Evolutionary conservation across 2,329 filamentous ascomycete genomes (phyloP).

Genomic region (Paraphoma chrysanthemicola): DNA sequence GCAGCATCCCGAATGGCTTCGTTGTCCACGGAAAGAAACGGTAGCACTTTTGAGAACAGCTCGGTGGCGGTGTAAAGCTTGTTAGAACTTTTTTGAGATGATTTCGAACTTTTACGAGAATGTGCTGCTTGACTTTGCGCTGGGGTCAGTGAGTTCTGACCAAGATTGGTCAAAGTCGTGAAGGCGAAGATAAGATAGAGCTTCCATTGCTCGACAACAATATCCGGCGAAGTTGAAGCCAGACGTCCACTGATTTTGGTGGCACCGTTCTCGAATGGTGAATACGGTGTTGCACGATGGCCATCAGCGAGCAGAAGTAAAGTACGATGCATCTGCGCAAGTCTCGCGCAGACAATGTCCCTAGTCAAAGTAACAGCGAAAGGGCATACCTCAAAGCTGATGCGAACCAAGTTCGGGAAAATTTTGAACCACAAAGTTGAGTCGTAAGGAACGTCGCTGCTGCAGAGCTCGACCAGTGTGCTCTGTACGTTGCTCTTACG

Average conservation of each 20-base stretch:
- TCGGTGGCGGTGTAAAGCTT: conserved; percentile 88
- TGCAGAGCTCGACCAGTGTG: conserved; percentile 90
- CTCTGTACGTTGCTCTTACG: conserved; percentile 83
- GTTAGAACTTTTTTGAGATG: conserved; percentile 68
- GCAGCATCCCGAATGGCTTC: conserved; percentile 86
- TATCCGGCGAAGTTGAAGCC: conserved; percentile 76
- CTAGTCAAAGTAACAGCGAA: conserved; percentile 90
- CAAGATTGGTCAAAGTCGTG: conserved; percentile 87
- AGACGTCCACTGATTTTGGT: conserved; percentile 64
- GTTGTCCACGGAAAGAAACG: conserved; percentile 80
- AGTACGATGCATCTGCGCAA: conserved; percentile 89
- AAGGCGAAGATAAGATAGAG: conserved; percentile 96
- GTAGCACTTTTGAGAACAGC: conserved; percentile 90
- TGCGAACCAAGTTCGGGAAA: conserved; percentile 91
- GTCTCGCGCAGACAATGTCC: conserved; percentile 89
- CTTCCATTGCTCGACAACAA: conserved; percentile 97
- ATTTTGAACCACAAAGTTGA: conserved; percentile 97
- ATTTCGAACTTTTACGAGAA: conserved; percentile 80
- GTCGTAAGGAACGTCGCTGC: conserved; percentile 94
- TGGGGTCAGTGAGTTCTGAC: conserved; percentile 63
- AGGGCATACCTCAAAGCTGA: conserved; percentile 88
- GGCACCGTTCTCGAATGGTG: conserved; percentile 65
- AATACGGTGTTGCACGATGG: conserved; percentile 54
- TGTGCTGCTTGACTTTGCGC: conserved; percentile 67
- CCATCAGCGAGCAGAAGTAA: conserved; percentile 81